Conservation (phyloP, 2,329 filamentous ascomycete genomes). For the Mycosphaerella sp. region DNA sequence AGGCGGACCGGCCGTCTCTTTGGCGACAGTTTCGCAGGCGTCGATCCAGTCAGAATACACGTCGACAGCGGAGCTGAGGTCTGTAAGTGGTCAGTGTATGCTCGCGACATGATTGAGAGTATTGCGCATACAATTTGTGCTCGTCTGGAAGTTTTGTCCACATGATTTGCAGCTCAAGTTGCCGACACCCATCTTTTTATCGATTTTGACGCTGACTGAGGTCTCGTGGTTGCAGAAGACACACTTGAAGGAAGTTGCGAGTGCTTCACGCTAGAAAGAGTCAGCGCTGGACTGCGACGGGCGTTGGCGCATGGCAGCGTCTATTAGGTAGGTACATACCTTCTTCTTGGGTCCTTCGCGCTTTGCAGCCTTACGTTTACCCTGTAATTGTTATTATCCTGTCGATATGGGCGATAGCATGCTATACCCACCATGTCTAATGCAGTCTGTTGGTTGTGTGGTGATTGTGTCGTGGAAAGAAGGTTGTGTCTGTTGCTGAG, state of each 20-base stretch:
- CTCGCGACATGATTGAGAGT: not conserved
- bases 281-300: not conserved
- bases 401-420: not conserved
- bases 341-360: conserved; percentile 71
- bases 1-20: conserved; percentile 41
- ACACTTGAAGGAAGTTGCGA: conserved; percentile 84
- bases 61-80: conserved; percentile 84
- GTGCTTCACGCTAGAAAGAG: conserved; percentile 42
- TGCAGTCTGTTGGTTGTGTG: not conserved
- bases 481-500: not conserved
- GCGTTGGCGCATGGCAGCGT: not conserved
- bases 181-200: conserved; percentile 86
- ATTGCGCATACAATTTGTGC: conserved; percentile 70
- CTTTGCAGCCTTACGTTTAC: conserved; percentile 85
- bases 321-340: not conserved
- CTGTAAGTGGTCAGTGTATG: conserved; percentile 42
- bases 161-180: conserved; percentile 86
- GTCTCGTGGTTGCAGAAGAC: conserved; percentile 99
- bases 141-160: conserved; percentile 86
- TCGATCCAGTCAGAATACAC: conserved; percentile 99
- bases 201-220: conserved; percentile 80
- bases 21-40: conserved; percentile 70
- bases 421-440: not conserved
- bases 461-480: not conserved
- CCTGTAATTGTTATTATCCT: conserved; percentile 40